Evolutionary conservation across 1,284 basidiomycete genomes (phyloP), one percentile per base, ranked within the genome.

Genomic region (Pseudomicrostroma phylloplanum): DNA sequence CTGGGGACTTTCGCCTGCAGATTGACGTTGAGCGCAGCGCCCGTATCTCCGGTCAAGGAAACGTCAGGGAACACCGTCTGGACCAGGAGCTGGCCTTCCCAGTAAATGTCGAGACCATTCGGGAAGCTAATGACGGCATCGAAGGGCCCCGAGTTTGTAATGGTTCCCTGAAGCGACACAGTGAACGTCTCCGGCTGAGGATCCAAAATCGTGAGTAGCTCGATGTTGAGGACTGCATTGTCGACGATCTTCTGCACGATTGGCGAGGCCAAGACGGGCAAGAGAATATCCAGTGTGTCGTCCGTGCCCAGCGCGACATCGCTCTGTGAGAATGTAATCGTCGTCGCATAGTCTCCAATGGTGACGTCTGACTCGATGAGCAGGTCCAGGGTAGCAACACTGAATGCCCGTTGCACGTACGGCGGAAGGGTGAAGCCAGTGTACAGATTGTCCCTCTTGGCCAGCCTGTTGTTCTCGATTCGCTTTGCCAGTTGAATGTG

Each of bases 171-270:
- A 60, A 90, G 77, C 58, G 81, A 81, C 1, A 86, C 85, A 19
- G 85, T 81, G 73, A 90, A 90, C 19, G 84, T 83, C 15, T 81
- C 82, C 72, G 85, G 82, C 68, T 84, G 79, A 3, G 72, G 72
- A 56, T 72, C 58, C 39, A 70, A 43, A 23, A 73, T 73, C 2
- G 69, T 71, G 55, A 74, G 68, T 25, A 65, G 65, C 55, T 71
- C 68, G 51, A 79, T 61, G 64, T 66, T 62, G 58, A 90, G 80
- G 19, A 82, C 78, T 9, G 87, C 82, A 25, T 82, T 84, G 26
- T 83, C 82, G 48, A 90, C 87, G 65, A 90, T 84, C 68, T 85
- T 86, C 78, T 90, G 87, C n/a, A 90, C 89, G 63, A 90, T 89
- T 2, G 89, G 89, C 62, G 84, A 82, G 1, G 89, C 88, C 57